Evolutionary conservation across 345 rosid genomes (phyloP), one percentile per base, ranked within the genome.

Genomic region (Lepidium didymum): DNA sequence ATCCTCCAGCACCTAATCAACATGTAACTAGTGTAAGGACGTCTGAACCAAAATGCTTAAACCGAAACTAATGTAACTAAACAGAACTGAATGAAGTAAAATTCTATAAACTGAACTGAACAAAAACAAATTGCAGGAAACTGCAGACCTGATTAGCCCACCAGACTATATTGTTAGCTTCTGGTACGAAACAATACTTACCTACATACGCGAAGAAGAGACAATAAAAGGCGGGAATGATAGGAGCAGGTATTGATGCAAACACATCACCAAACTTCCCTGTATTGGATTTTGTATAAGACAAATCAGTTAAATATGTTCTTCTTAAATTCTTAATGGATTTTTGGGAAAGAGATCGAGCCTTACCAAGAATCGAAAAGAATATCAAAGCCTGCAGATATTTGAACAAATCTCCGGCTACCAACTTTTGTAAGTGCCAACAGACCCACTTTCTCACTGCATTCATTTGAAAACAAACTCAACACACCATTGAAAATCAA

Each of bases 311-410:
- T 13, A 33, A 29, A 25, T 5, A 37, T 8, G 33, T 15, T 58
- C 60, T 37, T 57, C 41, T 31, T 41, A 1, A 14, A 6, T 56
- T 56, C 57, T 18, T 29, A 34, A 46, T 7, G 4, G 34, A 25
- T 21, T 1, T 52, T 43, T 5, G 1, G 6, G 44, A 13, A 56
- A 46, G 43, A 36, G 25, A 69, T 10, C 6, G 53, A 53, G 29
- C 84, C 84, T 56, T 75, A 86, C 97, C 99, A 34, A 94, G 92
- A 81, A 94, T 70, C 8, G 99, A 89, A 84, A 94, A 94, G 81
- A 94, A 94, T 67, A 94, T 81, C 99, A 82, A 94, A 94, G 46
- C 95, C 97, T 67, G 99, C 97, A 8, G 99, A 81, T 70, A 94
- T 89, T 80, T 91, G 92, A 52, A 91, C 97, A 81, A 91, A 96